Base-by-base conservation (phyloP, 2,329 filamentous ascomycete genomes). In the Penicillium vulpinum region DNA sequence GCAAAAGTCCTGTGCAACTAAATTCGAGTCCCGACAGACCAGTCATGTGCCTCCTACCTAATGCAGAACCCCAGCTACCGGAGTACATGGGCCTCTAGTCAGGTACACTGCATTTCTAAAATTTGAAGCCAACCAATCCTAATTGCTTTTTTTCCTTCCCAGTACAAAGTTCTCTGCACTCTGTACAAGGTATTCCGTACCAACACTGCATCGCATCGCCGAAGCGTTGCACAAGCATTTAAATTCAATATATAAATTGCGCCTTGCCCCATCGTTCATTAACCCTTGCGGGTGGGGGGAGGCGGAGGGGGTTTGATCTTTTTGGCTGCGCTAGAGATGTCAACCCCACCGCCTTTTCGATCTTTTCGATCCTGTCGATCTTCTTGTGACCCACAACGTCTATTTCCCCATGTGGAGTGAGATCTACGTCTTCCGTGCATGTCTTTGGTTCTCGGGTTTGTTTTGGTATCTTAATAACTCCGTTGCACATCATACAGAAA, bases 241-340 rank as follows among this genome's bases (percentile, higher is more conserved):
- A 13, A 29, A 18, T 31, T 29, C 6, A 39, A 24, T n/a, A 15
- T 38, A 31, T 26, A 24, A 28, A n/a, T 38, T 39, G 10, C 8
- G 16, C 22, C 28, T 15, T 38, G 21, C 31, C 29, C 33, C 41
- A 46, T 53, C 18, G 10, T 22, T 48, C 21, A 33, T 43, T 15
- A 35, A 10, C 18, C 21, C 2, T 51, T 24, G 13, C n/a, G n/a
- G n/a, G n/a, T n/a, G n/a, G n/a, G n/a, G n/a, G n/a, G n/a, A n/a
- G n/a, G n/a, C n/a, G n/a, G n/a, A n/a, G n/a, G 31, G 33, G 10
- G 9, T n/a, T 44, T 35, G 31, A 45, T 24, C 26, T 28, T 21
- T 33, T 53, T 53, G 53, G 35, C 33, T 33, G 36, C 36, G 45
- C 56, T 40, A 48, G 39, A 50, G 39, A 54, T 40, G 21, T 11